Conservation (phyloP, 2,329 filamentous ascomycete species). For the Hymenoscyphus fraxineus region DNA sequence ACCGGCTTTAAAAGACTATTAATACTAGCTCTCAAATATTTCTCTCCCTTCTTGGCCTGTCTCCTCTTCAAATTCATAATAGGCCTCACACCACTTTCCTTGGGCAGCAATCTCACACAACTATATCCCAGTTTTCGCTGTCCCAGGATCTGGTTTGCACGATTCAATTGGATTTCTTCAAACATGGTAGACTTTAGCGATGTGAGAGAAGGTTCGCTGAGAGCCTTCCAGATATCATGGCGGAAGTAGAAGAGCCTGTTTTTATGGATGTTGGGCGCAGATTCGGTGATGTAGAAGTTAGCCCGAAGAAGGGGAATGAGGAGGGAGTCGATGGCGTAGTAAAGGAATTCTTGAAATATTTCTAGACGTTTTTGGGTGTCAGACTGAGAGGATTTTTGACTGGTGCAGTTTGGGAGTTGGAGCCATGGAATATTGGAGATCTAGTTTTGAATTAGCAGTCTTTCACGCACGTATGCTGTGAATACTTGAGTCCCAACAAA, state of each 20-base stretch:
- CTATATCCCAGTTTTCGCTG: slow-evolving; percentile 69
- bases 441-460: slow-evolving; percentile 40
- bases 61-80: slow-evolving; percentile 82
- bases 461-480: not conserved
- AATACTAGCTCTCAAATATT: slow-evolving; percentile 59
- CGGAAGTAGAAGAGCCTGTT: slow-evolving; percentile 90
- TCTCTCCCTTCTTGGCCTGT: slow-evolving; percentile 49
- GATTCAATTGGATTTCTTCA: slow-evolving; percentile 63
- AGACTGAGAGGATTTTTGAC: slow-evolving; percentile 59
- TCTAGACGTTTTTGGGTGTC: slow-evolving; percentile 75
- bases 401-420: slow-evolving; percentile 45
- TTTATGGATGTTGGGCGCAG: slow-evolving; percentile 59
- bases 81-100: slow-evolving; percentile 69
- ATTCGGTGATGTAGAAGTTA: slow-evolving; percentile 95
- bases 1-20: slow-evolving; percentile 70
- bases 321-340: slow-evolving; percentile 90
- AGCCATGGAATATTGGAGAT: slow-evolving; percentile 72
- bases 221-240: slow-evolving; percentile 81
- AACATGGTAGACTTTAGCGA: slow-evolving; percentile 70
- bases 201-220: slow-evolving; percentile 70
- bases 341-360: slow-evolving; percentile 79
- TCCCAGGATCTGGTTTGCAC: slow-evolving; percentile 55
- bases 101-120: slow-evolving; percentile 77
- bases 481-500: too few relatives aligned
- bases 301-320: slow-evolving; percentile 80